These are phyloP conservation scores for Serpula lacrymans DNA, from an alignment of 768 basidiomycete genomes.

Conservation along the genomic window DNA sequence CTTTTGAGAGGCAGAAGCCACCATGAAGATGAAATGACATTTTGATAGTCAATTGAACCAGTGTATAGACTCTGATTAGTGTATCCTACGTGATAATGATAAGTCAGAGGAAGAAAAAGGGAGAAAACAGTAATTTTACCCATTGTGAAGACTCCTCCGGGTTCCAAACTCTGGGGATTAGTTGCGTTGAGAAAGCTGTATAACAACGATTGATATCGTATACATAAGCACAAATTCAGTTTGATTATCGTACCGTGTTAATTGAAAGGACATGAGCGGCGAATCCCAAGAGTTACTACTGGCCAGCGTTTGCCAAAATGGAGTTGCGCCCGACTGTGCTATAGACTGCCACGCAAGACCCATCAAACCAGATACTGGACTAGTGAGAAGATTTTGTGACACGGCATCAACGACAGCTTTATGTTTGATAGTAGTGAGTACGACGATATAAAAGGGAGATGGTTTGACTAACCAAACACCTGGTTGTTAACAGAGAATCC, in stretches of 20 bases:
- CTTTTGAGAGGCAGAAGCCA: slow-evolving; percentile 46
- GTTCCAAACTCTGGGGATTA: slow-evolving; percentile 41
- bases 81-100: slow-evolving; percentile 33
- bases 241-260: slow-evolving; percentile 33
- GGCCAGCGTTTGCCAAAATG: slow-evolving; percentile 52
- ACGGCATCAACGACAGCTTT: slow-evolving; percentile 38
- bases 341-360: slow-evolving; percentile 49
- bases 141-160: slow-evolving; percentile 71
- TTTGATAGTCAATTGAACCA: slow-evolving; percentile 49
- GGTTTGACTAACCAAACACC: slow-evolving; percentile 40
- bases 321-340: slow-evolving; percentile 39
- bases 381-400: slow-evolving; percentile 33
- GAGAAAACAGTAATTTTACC: slow-evolving; percentile 38
- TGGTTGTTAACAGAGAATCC: slow-evolving; percentile 57
- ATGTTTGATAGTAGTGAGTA: background rate
- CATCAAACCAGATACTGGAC: slow-evolving; percentile 51
- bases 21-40: slow-evolving; percentile 40
- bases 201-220: no score
- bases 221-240: no score
- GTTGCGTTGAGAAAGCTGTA: slow-evolving; percentile 44
- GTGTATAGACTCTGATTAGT: slow-evolving; percentile 48
- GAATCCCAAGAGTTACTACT: slow-evolving; percentile 29
- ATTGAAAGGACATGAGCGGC: slow-evolving; percentile 41
- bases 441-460: background rate
- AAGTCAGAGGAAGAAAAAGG: slow-evolving; percentile 17